Conservation (phyloP, 805 yeast genomes). For the Cyberlindnera mississippiensis region DNA sequence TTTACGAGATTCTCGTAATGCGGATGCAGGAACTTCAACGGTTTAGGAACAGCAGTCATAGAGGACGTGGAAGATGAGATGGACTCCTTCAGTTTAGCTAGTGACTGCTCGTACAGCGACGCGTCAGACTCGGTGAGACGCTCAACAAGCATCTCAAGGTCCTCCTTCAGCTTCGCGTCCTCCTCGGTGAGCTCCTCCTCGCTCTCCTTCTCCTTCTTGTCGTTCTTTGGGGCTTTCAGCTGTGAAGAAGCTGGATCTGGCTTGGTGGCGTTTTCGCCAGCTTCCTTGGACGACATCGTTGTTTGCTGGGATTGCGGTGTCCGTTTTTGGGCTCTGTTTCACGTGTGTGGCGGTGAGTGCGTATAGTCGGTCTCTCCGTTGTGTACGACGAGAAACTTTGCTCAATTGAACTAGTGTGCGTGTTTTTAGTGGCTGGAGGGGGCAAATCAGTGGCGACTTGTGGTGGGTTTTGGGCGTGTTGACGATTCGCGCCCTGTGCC, state of each 20-base stretch:
- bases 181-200: conserved; percentile 93
- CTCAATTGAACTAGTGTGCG: neutral
- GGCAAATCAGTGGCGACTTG: neutral
- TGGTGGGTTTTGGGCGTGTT: neutral
- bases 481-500: neutral
- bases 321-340: too few relatives aligned
- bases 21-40: conserved; percentile 91
- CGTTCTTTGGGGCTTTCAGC: conserved; percentile 11
- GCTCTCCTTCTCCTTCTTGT: conserved; percentile 23
- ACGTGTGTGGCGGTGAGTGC: too few relatives aligned
- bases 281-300: conserved; percentile 15
- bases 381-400: too few relatives aligned
- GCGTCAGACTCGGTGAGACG: conserved; percentile 54
- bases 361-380: too few relatives aligned
- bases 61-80: conserved; percentile 94
- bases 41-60: conserved; percentile 99
- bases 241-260: conserved; percentile 13
- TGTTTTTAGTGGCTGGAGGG: neutral
- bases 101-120: conserved; percentile 50
- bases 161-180: conserved; percentile 82
- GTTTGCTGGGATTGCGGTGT: too few relatives aligned
- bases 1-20: conserved; percentile 67
- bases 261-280: conserved; percentile 27
- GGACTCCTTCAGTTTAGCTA: conserved; percentile 65
- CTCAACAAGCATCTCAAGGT: conserved; percentile 83